Evolutionary conservation across 352 stramenopile species (phyloP), one percentile per base, ranked within the genome.

Genomic region (Pythium monospermum): DNA sequence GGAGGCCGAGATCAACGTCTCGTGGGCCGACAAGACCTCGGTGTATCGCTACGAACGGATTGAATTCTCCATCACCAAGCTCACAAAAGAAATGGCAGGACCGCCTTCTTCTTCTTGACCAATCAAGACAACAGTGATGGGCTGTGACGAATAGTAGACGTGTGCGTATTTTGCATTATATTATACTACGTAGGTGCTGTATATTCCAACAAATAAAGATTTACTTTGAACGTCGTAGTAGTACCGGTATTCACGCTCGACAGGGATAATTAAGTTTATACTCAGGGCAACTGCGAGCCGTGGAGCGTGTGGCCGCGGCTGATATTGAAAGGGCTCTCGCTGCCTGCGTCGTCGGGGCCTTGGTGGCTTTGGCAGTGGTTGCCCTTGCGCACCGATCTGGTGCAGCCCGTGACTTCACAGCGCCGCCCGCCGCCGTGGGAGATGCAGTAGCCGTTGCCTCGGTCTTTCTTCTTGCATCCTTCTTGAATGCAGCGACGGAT

Each of bases 371-470:
- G 74, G 57, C 81, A 91, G 30, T 79, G 64, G 33, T 87, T 86
- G n/a, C 81, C 81, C 28, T 87, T 88, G 5, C 78, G 76, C 26
- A 88, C 76, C 0, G 76, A 88, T 7, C 77, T 73, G 11, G 66
- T 71, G 51, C 84, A 94, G 18, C 61, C 66, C 1, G 64, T 28
- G 25, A 71, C 61, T 21, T 82, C 73, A 42, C 84, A 94, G 0
- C 82, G 78, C 12, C 80, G 69, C 3, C 84, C 84, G 19, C 82
- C 79, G 28, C 82, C 82, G 38, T 92, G 82, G 1, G 76, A 83
- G 53, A 91, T 87, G 62, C 82, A 92, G 40, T 83, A 89, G 10
- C 79, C 82, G 30, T 91, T 91, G 36, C 82, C 82, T 19, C 82
- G 74, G 46, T 90, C 82, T 47, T 90, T 90, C 59, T 90, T 90